Percentiles rank a stretch among this genome's conserved stretches.
phyloP scores from a whole-genome alignment of 805 yeast species.

The Cyberlindnera maclurae region DNA sequence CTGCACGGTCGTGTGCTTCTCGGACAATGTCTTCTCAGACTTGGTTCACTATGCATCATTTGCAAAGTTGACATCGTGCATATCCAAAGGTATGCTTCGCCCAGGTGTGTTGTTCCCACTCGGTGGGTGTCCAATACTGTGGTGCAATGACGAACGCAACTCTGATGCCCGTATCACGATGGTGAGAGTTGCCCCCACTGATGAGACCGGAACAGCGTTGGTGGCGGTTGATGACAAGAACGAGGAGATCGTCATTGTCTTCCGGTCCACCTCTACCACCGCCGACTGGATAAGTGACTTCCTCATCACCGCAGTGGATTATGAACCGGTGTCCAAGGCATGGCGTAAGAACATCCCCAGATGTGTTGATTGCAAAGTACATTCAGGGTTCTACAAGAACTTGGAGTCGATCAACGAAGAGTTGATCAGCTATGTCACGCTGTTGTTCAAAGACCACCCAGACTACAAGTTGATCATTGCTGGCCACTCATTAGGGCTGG shows the following conservation, averaged over 20 bases:
- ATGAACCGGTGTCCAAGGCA: neutral
- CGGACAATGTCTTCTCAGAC: slow-evolving; percentile 11
- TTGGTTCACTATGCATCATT: slow-evolving; percentile 16
- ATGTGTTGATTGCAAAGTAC: slow-evolving; percentile 53
- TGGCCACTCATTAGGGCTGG: slow-evolving; percentile 80
- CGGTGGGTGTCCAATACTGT: slow-evolving; percentile 18
- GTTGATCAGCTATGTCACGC: slow-evolving; percentile 24
- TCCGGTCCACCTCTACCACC: slow-evolving; percentile 60
- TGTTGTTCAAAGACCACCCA: slow-evolving; percentile 32
- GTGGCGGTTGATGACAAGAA: slow-evolving; percentile 42
- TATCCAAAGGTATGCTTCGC: slow-evolving; percentile 10
- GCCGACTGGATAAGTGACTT: slow-evolving; percentile 65
- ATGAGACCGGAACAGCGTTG: slow-evolving; percentile 44
- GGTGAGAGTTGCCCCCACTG: slow-evolving; percentile 12
- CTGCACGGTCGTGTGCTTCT: neutral
- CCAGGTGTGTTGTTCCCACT: slow-evolving; percentile 6
- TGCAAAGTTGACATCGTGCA: slow-evolving; percentile 18
- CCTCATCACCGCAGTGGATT: slow-evolving; percentile 24
- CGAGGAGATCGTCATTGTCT: slow-evolving; percentile 44
- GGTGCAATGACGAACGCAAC: slow-evolving; percentile 11
- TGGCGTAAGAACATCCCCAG: slow-evolving; percentile 2
- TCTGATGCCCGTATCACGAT: slow-evolving; percentile 8
- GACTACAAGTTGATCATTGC: slow-evolving; percentile 45
- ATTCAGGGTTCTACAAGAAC: slow-evolving; percentile 54
- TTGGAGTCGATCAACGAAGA: slow-evolving; percentile 33